phyloP scores from a whole-genome alignment of 345 rosid genomes.

The Populus euphratica region DNA sequence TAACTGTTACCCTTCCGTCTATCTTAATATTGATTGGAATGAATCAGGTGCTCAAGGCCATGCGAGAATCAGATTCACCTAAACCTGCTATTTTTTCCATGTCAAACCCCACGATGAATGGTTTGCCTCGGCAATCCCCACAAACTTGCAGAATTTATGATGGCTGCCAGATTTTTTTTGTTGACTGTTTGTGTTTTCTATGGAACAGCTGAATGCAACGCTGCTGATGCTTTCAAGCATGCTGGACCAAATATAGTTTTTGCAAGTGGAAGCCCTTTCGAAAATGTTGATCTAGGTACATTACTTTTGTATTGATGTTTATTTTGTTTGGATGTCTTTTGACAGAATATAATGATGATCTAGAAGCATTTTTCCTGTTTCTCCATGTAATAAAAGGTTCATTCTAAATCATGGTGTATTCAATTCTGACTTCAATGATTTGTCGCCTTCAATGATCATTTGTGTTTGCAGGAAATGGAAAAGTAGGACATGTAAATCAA shows the following conservation, averaged over 20 bases:
- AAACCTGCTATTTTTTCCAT: constrained; percentile 96
- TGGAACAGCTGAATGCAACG: constrained; percentile 90
- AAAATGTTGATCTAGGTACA: constrained; percentile 75
- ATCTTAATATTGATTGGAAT: constrained; percentile 16
- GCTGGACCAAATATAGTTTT: constrained; percentile 90
- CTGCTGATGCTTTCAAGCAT: constrained; percentile 85
- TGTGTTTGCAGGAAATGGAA: constrained; percentile 68
- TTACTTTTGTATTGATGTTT: constrained; percentile 3
- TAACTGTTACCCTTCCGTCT: background rate
- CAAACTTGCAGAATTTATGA: constrained; percentile 6
- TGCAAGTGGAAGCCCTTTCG: constrained; percentile 99
- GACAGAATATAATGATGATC: background rate
- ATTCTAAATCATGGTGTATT: background rate
- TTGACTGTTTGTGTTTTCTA: constrained; percentile 14
- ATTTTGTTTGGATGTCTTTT: constrained; percentile 11
- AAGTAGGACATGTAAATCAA: constrained; percentile 87
- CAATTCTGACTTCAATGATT: background rate
- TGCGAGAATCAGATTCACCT: constrained; percentile 73
- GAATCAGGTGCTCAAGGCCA: constrained; percentile 83
- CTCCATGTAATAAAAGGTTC: background rate
- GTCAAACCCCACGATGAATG: constrained; percentile 96
- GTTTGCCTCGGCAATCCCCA: constrained; percentile 36
- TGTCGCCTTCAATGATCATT: constrained; percentile 5
- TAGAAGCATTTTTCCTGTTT: background rate
- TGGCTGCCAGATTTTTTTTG: constrained; percentile 13